These are phyloP conservation scores for Pisolithus tinctorius DNA, from an alignment of 768 basidiomycete genomes.

Conservation along the genomic window DNA sequence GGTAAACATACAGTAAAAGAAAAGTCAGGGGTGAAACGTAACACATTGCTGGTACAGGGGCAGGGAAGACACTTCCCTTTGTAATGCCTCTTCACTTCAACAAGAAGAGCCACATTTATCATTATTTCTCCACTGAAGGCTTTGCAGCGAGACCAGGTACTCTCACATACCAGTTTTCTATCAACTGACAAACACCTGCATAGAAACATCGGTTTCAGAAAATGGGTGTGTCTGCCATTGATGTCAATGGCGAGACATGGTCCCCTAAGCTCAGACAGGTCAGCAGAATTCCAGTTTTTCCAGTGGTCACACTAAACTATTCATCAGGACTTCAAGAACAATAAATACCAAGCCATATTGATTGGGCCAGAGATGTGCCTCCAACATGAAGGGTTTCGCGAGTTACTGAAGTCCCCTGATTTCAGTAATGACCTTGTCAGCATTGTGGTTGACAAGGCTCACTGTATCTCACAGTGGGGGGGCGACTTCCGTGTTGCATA, in stretches of 20 bases:
- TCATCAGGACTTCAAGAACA: conserved; percentile 7
- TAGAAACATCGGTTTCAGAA: conserved; percentile 18
- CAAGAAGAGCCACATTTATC: conserved; percentile 16
- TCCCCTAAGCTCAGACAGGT: conserved; percentile 23
- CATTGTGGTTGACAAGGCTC: conserved; percentile 34
- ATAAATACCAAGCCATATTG: conserved; percentile 12
- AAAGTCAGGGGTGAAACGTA: too few species aligned
- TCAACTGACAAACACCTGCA: too few species aligned
- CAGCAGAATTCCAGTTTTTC: background rate
- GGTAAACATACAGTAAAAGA: too few species aligned
- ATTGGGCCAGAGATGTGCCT: conserved; percentile 20
- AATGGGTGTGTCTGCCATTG: conserved; percentile 25
- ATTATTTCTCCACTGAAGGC: conserved; percentile 34
- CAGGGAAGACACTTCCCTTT: conserved; percentile 34
- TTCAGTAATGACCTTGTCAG: conserved; percentile 15
- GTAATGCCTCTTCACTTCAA: conserved; percentile 25
- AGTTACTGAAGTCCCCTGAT: conserved; percentile 5
- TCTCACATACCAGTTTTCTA: background rate
- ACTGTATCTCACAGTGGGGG: conserved; percentile 32
- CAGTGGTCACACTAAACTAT: background rate
- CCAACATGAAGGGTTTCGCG: conserved; percentile 5
- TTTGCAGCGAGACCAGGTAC: conserved; percentile 32
- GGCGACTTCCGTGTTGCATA: conserved; percentile 29
- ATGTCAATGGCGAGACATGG: conserved; percentile 35
- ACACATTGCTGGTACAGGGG: conserved; percentile 31